Base-by-base conservation (phyloP, 2,329 filamentous ascomycete genomes). In the Ascomycota sp. region DNA sequence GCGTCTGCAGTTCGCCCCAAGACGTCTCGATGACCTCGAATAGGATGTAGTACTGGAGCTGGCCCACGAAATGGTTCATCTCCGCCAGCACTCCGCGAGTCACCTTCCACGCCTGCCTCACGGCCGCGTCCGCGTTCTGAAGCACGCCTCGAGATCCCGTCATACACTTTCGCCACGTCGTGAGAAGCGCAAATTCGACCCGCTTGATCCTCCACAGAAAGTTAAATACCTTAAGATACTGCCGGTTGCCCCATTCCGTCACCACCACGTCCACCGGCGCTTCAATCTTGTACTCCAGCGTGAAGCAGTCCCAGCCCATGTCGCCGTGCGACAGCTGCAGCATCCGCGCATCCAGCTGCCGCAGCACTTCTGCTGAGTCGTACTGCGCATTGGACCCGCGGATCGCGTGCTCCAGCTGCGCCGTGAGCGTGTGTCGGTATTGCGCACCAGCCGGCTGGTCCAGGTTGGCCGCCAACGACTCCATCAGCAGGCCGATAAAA, bases 221-320 rank as follows among this genome's bases (percentile, higher is more conserved):
- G 53, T 98, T 98, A 66, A 98, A 98, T 8, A 98, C 82, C 48
- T 95, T 95, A 42, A 98, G 74, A 48, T 98, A 98, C 48, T 98
- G 86, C 15, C 86, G 79, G 39, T 80, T 86, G 27, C 83, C 85
- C 70, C 85, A 94, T 25, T 91, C 82, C 0, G 86, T 95, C 24
- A 98, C 83, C 28, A 98, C 85, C 20, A 98, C 89, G 47, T 98
- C 89, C 17, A 94, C 80, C 0, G 89, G 89, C 2, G 86, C 79
- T 48, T 93, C 85, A 40, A 98, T 89, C 50, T 95, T 94, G 57
- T 98, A 98, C 50, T 98, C 91, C 7, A 98, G 69, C 0, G 89
- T 98, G 54, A 98, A 98, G 47, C 91, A 93, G 47, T 98, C 89
- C 89, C 89, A 98, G 29, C 89, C 89, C 31, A 94, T 95, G 43